Base-by-base conservation (phyloP, 1,284 basidiomycete species). In the Leccinum subrobustum region DNA sequence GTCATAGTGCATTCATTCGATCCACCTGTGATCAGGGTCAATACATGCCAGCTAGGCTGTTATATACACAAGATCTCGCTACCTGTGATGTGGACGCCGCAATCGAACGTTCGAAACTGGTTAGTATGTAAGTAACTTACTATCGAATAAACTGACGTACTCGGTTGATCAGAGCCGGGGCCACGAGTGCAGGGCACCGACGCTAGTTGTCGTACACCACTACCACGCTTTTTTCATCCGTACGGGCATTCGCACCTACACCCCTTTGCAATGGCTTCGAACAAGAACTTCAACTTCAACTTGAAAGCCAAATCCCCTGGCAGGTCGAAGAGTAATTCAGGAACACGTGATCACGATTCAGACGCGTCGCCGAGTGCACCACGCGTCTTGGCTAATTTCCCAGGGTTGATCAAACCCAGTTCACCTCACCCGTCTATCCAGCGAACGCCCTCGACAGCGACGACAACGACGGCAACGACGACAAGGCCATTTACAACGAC, bases 331-430 rank as follows among this genome's bases (percentile, higher is more conserved):
- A 54, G 6, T 0, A 20, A 52, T 58, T 0, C 29, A 4, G 20
- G 23, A 2, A 8, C 68, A 70, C 68, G 68, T 70, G 68, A 70
- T 60, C 67, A 54, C 27, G 62, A 25, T 8, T 48, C 47, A 48
- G 47, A 72, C 70, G 70, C 68, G 68, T 63, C 58, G 31, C 6
- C 23, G n/a, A 55, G 9, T 11, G 9, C 60, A 6, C 39, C 61
- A 54, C 68, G 70, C 65, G 70, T 72, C 55, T 56, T 66, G 50
- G 39, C 59, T 53, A 66, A 52, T 64, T 70, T 70, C 70, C 69
- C 69, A 70, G 65, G 70, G 69, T 72, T 70, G 67, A 71, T 35
- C 59, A 64, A 66, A 59, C 60, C 61, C 7, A 62, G 14, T 39
- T 58, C 54, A 29, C 62, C 52, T 35, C 53, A 14, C 37, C 20